Evolutionary conservation across 148 eudicot genomes (phyloP).

Genomic region (Selenicereus undatus): DNA sequence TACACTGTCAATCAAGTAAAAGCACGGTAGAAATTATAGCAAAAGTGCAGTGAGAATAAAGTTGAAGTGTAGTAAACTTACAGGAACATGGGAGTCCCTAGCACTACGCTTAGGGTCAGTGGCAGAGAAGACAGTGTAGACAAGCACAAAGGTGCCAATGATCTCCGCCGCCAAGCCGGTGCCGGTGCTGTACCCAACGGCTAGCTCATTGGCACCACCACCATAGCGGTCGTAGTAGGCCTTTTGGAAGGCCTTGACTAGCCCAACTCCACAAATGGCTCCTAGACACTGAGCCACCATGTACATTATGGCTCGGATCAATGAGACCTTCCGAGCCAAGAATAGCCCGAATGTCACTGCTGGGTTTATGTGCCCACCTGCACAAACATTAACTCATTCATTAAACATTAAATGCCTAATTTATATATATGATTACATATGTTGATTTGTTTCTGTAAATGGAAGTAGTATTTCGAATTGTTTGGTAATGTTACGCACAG

Average conservation of each 20-base stretch:
- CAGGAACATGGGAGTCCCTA: slow-evolving; percentile 12
- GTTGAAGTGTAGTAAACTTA: not conserved
- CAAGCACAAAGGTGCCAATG: slow-evolving; percentile 11
- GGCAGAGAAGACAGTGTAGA: slow-evolving; percentile 2
- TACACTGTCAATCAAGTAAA: not conserved
- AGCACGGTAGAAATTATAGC: not conserved
- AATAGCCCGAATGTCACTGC: slow-evolving; percentile 19
- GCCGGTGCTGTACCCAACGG: slow-evolving; percentile 19
- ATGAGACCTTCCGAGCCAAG: slow-evolving; percentile 28
- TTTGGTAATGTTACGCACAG: too few relatives aligned
- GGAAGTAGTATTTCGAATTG: too few relatives aligned
- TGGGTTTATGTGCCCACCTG: slow-evolving; percentile 27
- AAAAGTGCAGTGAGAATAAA: not conserved
- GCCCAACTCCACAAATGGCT: slow-evolving; percentile 27
- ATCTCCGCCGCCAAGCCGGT: slow-evolving; percentile 28
- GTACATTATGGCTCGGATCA: slow-evolving; percentile 23
- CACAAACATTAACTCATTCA: not conserved
- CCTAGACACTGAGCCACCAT: slow-evolving; percentile 31
- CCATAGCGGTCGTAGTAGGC: slow-evolving; percentile 16
- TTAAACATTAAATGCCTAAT: too few relatives aligned
- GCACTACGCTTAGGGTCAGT: slow-evolving; percentile 6
- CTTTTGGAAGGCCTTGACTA: slow-evolving; percentile 27
- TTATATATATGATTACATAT: too few relatives aligned
- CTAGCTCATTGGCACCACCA: slow-evolving; percentile 26
- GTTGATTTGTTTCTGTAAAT: too few relatives aligned